Evolutionary conservation across 495 filamentous ascomycete species (phyloP).

Genomic region (Trichoderma reesei): DNA sequence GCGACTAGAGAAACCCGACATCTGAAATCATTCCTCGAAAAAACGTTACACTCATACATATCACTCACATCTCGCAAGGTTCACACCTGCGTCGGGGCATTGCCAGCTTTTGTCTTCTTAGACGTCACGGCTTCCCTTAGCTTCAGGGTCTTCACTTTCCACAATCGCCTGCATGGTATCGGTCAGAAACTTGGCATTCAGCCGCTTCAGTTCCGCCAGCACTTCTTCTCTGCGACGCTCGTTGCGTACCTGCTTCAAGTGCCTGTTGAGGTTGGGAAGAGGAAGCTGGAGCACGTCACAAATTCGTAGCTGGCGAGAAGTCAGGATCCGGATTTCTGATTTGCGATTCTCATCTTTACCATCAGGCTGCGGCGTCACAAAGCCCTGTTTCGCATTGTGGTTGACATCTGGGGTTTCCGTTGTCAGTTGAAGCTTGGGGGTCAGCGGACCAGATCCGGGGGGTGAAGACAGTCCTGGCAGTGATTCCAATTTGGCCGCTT

Average conservation of each 20-base stretch:
- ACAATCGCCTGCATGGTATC: not conserved
- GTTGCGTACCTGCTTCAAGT: not conserved
- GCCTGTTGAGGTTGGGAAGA: not conserved
- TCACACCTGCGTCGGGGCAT: not conserved
- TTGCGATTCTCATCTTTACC: not conserved
- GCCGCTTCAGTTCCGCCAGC: not conserved
- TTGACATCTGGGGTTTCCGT: not conserved
- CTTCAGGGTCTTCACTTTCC: not conserved
- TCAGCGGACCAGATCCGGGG: not conserved
- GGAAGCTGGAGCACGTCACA: not conserved
- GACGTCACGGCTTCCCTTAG: not conserved
- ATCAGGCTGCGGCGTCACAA: not conserved
- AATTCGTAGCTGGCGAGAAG: not conserved
- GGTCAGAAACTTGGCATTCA: not conserved
- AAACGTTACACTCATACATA: not conserved
- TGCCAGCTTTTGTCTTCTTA: not conserved
- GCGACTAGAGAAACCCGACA: not conserved
- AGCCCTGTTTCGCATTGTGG: not conserved
- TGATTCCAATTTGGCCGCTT: not conserved
- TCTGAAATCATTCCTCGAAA: not conserved
- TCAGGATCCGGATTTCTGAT: not conserved
- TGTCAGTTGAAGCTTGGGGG: not conserved
- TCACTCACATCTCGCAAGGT: not conserved
- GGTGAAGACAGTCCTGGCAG: not conserved
- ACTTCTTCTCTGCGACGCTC: not conserved